These are phyloP conservation scores for Yamadazyma kanchanaburiensis DNA, from an alignment of 1,139 yeast species.

Conservation along the genomic window DNA sequence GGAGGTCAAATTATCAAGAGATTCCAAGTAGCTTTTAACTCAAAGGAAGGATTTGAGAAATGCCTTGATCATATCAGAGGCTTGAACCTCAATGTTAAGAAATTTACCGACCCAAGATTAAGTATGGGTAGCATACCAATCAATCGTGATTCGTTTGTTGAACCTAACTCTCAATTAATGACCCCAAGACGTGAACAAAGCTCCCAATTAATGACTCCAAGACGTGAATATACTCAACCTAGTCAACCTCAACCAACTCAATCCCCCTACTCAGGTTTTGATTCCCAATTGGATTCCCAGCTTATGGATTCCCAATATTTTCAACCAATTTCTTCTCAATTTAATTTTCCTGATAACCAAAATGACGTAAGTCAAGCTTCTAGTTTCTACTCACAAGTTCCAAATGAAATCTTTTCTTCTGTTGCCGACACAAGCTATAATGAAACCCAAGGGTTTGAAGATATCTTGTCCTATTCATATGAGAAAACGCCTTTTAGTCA, in stretches of 20 bases:
- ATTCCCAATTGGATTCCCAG: too few species aligned
- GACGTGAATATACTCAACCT: background rate
- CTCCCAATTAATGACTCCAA: background rate
- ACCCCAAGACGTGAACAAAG: background rate
- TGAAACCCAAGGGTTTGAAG: too few species aligned
- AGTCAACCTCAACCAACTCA: background rate
- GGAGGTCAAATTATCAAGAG: conserved; percentile 8
- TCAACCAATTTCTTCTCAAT: too few species aligned
- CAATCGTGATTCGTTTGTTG: background rate
- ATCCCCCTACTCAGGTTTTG: too few species aligned
- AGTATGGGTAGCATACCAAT: background rate
- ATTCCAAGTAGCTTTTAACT: conserved; percentile 12
- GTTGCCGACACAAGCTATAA: too few species aligned
- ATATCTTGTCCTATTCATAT: too few species aligned
- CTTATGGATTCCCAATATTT: too few species aligned
- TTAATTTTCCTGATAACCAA: too few species aligned
- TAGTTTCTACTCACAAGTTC: too few species aligned
- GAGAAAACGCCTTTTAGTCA: too few species aligned
- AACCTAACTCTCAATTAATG: background rate
- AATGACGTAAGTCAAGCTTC: too few species aligned
- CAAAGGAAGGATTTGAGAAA: conserved; percentile 3
- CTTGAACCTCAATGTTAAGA: conserved; percentile 2
- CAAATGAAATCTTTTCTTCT: too few species aligned
- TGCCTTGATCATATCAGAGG: conserved; percentile 5
- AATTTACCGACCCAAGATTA: background rate